Base-by-base conservation (phyloP, 139 green algal genomes). In the Protoeuglena noctilucae region DNA sequence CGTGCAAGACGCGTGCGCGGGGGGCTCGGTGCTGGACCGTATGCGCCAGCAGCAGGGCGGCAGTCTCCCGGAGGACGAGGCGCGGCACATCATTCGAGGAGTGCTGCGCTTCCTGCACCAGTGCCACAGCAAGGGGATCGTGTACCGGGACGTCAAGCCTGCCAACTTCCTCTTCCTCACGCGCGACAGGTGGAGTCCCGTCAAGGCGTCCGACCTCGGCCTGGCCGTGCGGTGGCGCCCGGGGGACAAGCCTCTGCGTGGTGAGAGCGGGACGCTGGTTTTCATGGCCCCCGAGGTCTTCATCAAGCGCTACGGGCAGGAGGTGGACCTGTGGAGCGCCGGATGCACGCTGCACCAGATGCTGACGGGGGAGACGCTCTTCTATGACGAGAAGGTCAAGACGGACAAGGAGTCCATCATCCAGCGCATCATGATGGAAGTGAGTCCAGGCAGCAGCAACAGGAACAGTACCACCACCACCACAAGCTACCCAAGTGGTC, bases 211-310 rank as follows among this genome's bases (percentile, higher is more conserved):
- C 46, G 25, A 22, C 46, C n/a, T n/a, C n/a, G n/a, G n/a, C n/a
- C n/a, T n/a, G 14, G 43, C 43, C 4, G 43, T 50, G n/a, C n/a
- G n/a, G n/a, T n/a, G n/a, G n/a, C n/a, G n/a, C n/a, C n/a, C n/a
- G n/a, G n/a, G n/a, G n/a, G n/a, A n/a, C n/a, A n/a, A n/a, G n/a
- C n/a, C n/a, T n/a, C n/a, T n/a, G n/a, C n/a, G n/a, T n/a, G n/a
- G n/a, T n/a, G n/a, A n/a, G n/a, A n/a, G n/a, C 28, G 74, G 71
- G 53, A 81, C 73, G n/a, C 47, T 79, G 7, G 64, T 72, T 34
- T 78, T 76, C 63, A 69, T 81, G 76, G 75, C 75, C 3, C 74
- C 74, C 31, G 74, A 82, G 61, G 65, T 83, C 54, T 30, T 80
- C 3, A 27, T 56, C 60, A 81, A 84, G 66, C 70, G 71, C 28